A percentile compares a stretch with the other conserved stretches of the same genome.
Conservation (phyloP, 2,329 filamentous ascomycete genomes). For the Colletotrichum magnum region DNA sequence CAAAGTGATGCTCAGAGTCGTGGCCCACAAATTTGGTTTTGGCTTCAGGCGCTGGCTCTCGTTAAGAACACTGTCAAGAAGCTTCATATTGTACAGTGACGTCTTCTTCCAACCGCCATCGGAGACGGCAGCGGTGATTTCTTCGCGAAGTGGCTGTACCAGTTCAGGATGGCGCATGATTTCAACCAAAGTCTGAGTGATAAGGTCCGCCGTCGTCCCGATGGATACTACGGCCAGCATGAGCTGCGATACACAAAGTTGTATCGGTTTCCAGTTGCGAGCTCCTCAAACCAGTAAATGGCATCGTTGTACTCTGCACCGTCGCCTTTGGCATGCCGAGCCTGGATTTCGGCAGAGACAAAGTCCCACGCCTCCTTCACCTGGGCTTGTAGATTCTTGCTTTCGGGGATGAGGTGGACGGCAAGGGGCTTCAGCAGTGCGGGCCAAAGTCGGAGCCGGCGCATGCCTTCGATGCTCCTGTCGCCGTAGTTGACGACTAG, state of each 20-base stretch:
- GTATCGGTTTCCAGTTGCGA: neutral
- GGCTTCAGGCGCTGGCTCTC: constrained; percentile 45
- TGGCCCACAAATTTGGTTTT: neutral
- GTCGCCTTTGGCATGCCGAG: too few relatives aligned
- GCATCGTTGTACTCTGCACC: neutral
- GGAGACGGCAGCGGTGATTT: neutral
- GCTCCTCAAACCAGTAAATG: constrained; percentile 15
- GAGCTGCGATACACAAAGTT: constrained; percentile 6
- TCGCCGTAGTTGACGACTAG: too few relatives aligned
- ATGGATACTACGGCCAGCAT: neutral
- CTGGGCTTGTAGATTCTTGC: too few relatives aligned
- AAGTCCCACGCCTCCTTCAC: too few relatives aligned
- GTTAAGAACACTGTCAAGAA: constrained; percentile 45
- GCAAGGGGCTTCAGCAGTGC: too few relatives aligned
- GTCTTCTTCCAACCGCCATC: constrained; percentile 2
- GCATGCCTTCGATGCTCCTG: too few relatives aligned
- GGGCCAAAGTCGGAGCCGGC: too few relatives aligned
- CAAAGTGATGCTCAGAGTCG: too few relatives aligned
- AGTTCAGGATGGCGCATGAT: constrained; percentile 2
- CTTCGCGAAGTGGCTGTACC: constrained; percentile 5
- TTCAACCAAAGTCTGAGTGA: constrained; percentile 6
- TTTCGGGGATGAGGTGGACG: too few relatives aligned
- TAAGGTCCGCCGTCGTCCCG: neutral
- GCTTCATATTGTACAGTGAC: constrained; percentile 23
- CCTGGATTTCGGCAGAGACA: too few relatives aligned